These are phyloP conservation scores for Mortierella sp. DNA, from an alignment of 371 early-diverging fungal genomes.

Conservation along the genomic window DNA sequence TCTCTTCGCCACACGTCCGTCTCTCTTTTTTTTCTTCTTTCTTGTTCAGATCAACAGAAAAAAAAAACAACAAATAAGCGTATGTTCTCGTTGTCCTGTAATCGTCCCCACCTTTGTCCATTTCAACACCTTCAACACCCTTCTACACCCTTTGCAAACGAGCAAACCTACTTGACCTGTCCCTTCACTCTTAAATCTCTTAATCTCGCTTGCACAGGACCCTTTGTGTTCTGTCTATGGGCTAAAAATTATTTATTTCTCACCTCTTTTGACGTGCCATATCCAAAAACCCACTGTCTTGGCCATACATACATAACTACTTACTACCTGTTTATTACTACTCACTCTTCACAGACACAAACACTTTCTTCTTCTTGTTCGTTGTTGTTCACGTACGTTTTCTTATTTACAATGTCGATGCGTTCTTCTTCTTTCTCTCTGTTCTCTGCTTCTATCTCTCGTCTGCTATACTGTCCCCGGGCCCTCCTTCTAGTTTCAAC, in stretches of 20 bases:
- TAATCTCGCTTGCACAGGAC: neutral
- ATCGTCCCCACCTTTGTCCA: neutral
- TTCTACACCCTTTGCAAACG: too few relatives aligned
- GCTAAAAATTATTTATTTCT: too few relatives aligned
- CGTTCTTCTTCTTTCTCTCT: constrained; percentile 10
- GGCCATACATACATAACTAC: too few relatives aligned
- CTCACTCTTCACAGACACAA: neutral
- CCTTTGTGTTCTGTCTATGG: neutral
- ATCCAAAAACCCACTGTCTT: too few relatives aligned
- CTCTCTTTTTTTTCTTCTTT: too few relatives aligned
- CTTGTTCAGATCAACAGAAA: neutral
- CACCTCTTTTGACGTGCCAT: neutral
- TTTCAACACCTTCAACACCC: neutral
- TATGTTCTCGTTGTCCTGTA: neutral
- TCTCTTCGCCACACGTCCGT: neutral
- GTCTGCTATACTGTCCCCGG: constrained; percentile 7
- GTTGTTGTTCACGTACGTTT: constrained; percentile 2
- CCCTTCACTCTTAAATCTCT: too few relatives aligned
- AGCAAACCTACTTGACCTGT: too few relatives aligned
- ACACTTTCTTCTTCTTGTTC: neutral
- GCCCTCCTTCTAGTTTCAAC: constrained; percentile 1
- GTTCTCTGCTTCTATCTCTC: neutral
- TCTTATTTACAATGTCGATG: constrained; percentile 14
- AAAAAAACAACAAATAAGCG: neutral
- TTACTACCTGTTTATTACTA: too few relatives aligned